Conservation (phyloP, 257 asterid genomes). For the Solanum megistacrolobum region DNA sequence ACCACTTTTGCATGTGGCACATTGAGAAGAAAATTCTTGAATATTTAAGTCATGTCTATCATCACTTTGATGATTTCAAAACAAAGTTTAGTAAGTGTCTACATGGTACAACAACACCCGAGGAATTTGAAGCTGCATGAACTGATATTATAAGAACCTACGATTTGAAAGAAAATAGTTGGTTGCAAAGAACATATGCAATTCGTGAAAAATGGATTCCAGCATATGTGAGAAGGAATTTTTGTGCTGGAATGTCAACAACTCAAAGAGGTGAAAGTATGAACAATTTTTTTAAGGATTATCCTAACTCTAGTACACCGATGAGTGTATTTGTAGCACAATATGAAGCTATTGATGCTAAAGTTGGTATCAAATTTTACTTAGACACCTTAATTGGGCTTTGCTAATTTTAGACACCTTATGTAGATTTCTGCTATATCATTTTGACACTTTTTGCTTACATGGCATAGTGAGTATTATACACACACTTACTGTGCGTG, state of each 20-base stretch:
- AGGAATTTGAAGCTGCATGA: neutral
- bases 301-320: neutral
- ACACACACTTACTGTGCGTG: too few species aligned
- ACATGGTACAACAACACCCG: neutral
- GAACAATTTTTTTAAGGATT: neutral
- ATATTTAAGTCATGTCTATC: neutral
- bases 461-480: too few species aligned
- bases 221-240: neutral
- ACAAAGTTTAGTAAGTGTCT: neutral
- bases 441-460: too few species aligned
- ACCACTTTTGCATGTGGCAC: constrained; percentile 1
- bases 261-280: neutral
- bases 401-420: too few species aligned
- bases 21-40: neutral
- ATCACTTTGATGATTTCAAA: neutral
- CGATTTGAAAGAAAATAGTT: neutral
- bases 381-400: too few species aligned
- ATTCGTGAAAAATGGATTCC: neutral
- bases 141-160: too few species aligned
- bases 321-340: neutral
- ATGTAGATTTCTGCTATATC: too few species aligned
- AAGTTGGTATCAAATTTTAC: too few species aligned
- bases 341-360: neutral
- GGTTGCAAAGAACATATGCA: neutral
- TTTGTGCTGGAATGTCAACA: neutral